Base-by-base conservation (phyloP, 306 rosid species). In the Cucurbita argyrosperma region DNA sequence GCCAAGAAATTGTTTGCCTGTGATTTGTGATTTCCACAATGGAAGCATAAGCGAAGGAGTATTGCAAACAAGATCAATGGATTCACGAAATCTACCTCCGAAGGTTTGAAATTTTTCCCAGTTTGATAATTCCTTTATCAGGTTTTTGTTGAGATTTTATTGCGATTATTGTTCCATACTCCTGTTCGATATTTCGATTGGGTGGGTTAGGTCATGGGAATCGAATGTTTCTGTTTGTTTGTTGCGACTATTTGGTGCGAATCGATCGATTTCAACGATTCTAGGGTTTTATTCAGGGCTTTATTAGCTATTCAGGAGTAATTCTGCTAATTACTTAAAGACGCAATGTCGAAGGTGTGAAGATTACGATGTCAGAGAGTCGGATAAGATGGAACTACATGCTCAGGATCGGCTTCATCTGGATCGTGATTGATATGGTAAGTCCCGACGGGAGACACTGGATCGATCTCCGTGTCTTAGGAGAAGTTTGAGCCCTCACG, bases 291-390 rank as follows among this genome's bases (percentile, higher is more conserved):
- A 35, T 43, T 47, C 76, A 71, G 77, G 81, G 69, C 46, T 68
- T 79, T 77, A 45, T 15, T 49, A 71, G 35, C 35, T 30, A 30
- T 30, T 30, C 35, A 30, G 81, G 77, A 79, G 63, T 71, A 75
- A 63, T n/a, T 39, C n/a, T 8, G 70, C 18, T 71, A 23, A 53
- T 76, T 76, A 71, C 74, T 65, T 83, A 43, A 80, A 30, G 26
- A 94, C 88, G 98, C 90, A 88, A 38, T 77, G 77, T 69, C 79
- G 92, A 45, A 80, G 85, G 79, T 85, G 79, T 62, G 92, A 85
- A 19, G 85, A 82, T 23, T 89, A 16, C 14, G n/a, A 81, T 47
- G 72, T 19, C 72, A 75, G 81, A 40, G 81, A 76, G 46, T 62
- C 85, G 49, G 79, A 85, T 1, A 38, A 77, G 59, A 58, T 84